phyloP scores from a whole-genome alignment of 2,329 filamentous ascomycete genomes.

The Xylaria hypoxylon region DNA sequence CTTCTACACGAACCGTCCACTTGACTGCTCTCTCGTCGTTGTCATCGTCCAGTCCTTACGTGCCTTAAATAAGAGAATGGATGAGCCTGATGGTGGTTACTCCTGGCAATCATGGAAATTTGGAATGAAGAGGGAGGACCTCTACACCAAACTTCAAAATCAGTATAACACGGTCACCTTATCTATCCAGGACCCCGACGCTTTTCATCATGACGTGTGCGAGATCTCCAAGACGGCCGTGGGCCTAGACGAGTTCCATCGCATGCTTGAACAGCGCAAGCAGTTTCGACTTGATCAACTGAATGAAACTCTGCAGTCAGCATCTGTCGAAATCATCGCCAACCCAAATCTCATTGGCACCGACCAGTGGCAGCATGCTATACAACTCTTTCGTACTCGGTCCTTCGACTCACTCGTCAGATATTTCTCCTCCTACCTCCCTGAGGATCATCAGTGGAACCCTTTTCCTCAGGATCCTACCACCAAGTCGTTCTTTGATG shows the following conservation, averaged over 20 bases:
- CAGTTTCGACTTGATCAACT: slow-evolving; percentile 66
- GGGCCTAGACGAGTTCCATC: slow-evolving; percentile 66
- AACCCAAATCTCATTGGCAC: slow-evolving; percentile 69
- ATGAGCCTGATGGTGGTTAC: slow-evolving; percentile 59
- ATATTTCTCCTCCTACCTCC: slow-evolving; percentile 70
- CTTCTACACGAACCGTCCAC: slow-evolving; percentile 25
- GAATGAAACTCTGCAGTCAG: slow-evolving; percentile 66
- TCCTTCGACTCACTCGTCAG: slow-evolving; percentile 71
- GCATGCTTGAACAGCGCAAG: slow-evolving; percentile 65
- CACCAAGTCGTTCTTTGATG: slow-evolving; percentile 56
- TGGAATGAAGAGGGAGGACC: slow-evolving; percentile 69
- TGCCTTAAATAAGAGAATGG: slow-evolving; percentile 57
- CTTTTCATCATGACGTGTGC: slow-evolving; percentile 71
- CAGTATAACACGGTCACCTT: slow-evolving; percentile 70
- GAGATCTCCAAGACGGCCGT: slow-evolving; percentile 66
- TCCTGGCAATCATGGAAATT: slow-evolving; percentile 73
- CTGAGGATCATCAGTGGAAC: slow-evolving; percentile 61
- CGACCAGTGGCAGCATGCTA: slow-evolving; percentile 68
- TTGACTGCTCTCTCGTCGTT: slow-evolving; percentile 3
- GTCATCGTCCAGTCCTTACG: slow-evolving; percentile 30
- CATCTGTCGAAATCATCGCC: slow-evolving; percentile 70
- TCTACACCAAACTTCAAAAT: slow-evolving; percentile 68
- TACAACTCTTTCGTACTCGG: slow-evolving; percentile 69
- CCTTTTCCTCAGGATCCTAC: slow-evolving; percentile 46
- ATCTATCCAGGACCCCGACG: slow-evolving; percentile 68